Evolutionary conservation across 2,329 filamentous ascomycete species (phyloP), one percentile per base, ranked within the genome.

Genomic region (Scedosporium boydii): DNA sequence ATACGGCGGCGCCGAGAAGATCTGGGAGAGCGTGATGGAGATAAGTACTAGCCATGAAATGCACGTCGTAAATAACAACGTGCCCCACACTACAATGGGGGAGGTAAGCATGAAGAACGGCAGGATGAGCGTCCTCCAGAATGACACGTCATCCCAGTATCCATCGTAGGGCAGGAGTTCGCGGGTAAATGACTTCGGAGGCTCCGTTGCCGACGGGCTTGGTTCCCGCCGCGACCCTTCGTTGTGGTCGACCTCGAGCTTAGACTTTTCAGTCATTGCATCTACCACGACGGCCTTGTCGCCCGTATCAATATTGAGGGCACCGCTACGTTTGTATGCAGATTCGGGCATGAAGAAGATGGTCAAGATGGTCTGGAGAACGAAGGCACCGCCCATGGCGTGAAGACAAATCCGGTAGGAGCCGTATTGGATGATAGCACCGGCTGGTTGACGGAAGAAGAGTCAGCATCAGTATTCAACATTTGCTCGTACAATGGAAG

Each of bases 331-430:
- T 38, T 67, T 65, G 64, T 70, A 77, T 1, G 75, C 74, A 0
- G 74, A 73, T 62, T 77, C 75, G 5, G 75, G 75, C 75, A 77
- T 77, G 68, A 74, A 77, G 64, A 78, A 71, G 59, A 77, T 70
- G 4, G 73, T 73, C 62, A 77, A 64, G 60, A 77, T 68, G 1
- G 75, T 63, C 5, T 73, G 67, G 5, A 77, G 27, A 6, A 69
- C 70, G 62, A 77, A 76, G 0, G 75, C 75, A n/a, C 70, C 74
- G 5, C 73, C 75, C 74, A 77, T 77, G 18, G 71, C 74, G 51
- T 76, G 67, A 12, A 76, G 67, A 7, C 69, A 69, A 27, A 69
- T 70, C 10, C 68, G 66, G 53, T 72, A 75, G 3, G 70, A 72
- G 44, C 71, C 65, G 34, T 74, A 72, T 62, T 76, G 67, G 57